A percentile compares a stretch with the other conserved stretches of the same genome.
phyloP scores from a whole-genome alignment of 306 rosid genomes.

The Cicer bijugum region DNA sequence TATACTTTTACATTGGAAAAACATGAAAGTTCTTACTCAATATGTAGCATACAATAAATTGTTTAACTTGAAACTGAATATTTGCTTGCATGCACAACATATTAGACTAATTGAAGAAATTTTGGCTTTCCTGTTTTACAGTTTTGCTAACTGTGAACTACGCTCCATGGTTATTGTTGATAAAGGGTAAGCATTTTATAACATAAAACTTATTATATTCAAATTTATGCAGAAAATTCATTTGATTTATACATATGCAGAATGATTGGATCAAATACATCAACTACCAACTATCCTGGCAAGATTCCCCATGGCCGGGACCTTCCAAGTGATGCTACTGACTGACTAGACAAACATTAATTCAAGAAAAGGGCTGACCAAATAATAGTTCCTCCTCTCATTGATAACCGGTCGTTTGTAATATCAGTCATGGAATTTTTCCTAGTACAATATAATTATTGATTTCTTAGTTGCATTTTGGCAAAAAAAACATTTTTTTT shows the following conservation, averaged over 20 bases:
- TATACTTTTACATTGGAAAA: background rate
- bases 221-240: constrained; percentile 17
- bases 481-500: background rate
- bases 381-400: constrained; percentile 14
- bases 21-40: background rate
- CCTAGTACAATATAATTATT: background rate
- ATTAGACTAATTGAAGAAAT: constrained; percentile 19
- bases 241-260: constrained; percentile 49
- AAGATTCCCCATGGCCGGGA: constrained; percentile 70
- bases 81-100: constrained; percentile 6
- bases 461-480: constrained; percentile 23
- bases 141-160: constrained; percentile 83
- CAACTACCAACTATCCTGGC: constrained; percentile 73
- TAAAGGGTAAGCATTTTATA: constrained; percentile 58
- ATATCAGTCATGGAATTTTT: constrained; percentile 2
- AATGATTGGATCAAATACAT: constrained; percentile 59
- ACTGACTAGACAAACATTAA: constrained; percentile 45
- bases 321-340: constrained; percentile 71
- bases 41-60: background rate
- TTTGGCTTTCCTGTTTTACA: constrained; percentile 48
- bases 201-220: background rate
- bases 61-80: background rate
- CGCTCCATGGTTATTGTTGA: constrained; percentile 77
- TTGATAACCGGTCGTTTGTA: background rate
- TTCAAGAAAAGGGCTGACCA: constrained; percentile 34